These are phyloP conservation scores for Geosmithia putterillii DNA, from an alignment of 2,329 filamentous ascomycete genomes.

Conservation along the genomic window DNA sequence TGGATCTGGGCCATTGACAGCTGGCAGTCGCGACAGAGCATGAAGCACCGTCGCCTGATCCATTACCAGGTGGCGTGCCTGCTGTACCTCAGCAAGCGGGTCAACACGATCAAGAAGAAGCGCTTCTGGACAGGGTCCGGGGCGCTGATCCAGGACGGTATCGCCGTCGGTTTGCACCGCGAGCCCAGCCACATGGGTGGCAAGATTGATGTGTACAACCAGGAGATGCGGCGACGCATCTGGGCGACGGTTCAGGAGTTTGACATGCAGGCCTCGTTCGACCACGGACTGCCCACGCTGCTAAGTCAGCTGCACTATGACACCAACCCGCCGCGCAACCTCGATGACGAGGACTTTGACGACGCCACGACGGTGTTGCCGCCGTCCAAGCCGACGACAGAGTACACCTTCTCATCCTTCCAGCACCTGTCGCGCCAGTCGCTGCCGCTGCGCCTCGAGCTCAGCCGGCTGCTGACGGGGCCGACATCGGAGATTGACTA, in stretches of 20 bases:
- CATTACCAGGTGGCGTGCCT: conserved; percentile 50
- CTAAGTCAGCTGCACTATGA: conserved; percentile 44
- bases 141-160: conserved; percentile 42
- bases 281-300: conserved; percentile 46
- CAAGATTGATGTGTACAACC: conserved; percentile 45
- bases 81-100: conserved; percentile 46
- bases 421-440: conserved; percentile 45
- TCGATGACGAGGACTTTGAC: conserved; percentile 46
- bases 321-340: conserved; percentile 40
- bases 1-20: conserved; percentile 44
- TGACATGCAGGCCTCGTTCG: conserved; percentile 49
- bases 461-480: conserved; percentile 43
- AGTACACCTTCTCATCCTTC: conserved; percentile 48
- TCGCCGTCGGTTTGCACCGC: conserved; percentile 45
- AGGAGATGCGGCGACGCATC: conserved; percentile 48
- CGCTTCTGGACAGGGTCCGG: conserved; percentile 48
- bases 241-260: conserved; percentile 52
- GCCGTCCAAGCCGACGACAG: conserved; percentile 32
- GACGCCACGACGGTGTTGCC: conserved; percentile 38
- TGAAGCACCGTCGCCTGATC: conserved; percentile 47
- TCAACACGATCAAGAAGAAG: conserved; percentile 55
- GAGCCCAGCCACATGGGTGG: conserved; percentile 43
- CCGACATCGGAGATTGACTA: conserved; percentile 44
- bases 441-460: conserved; percentile 41
- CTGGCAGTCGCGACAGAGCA: conserved; percentile 43